Evolutionary conservation across 2,329 filamentous ascomycete species (phyloP), one percentile per base, ranked within the genome.

Genomic region (Penicillium sp.): DNA sequence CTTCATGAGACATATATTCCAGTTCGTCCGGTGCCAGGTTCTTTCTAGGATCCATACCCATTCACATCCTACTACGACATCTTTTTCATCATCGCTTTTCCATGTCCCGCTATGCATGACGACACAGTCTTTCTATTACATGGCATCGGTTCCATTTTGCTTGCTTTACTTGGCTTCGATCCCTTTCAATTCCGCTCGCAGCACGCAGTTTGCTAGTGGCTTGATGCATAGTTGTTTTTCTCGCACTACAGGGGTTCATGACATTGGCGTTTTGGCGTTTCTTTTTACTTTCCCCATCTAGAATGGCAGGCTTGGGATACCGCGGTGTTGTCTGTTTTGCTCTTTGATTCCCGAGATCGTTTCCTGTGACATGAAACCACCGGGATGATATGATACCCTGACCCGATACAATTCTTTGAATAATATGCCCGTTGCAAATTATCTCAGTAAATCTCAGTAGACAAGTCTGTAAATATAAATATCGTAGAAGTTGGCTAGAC

Each of bases 301-400:
- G 55, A 57, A 55, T 58, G 56, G 51, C 46, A 50, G 48, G 48
- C 40, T 49, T 47, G 48, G 51, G 47, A 50, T 36, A 39, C 34
- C 29, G 20, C 22, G 49, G 44, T 51, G 49, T 52, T 49, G 22
- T 34, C 24, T 34, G 24, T 23, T 40, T 39, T 46, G 31, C 11
- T 22, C 13, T 28, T 31, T 24, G 20, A 37, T 5, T 24, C 35
- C 18, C 18, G 35, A 24, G 11, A 37, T 37, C n/a, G 36, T 40
- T 34, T 46, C 31, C 24, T 46, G 20, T 22, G 24, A 36, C 36
- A 46, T 41, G 40, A 46, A 34, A 34, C 49, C 47, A 39, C 29
- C 44, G 50, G 49, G 50, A 56, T 40, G 43, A 53, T 42, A 52
- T 55, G 56, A 59, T 59, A 59, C 56, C 55, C 56, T 55, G 48